Conservation (phyloP, 306 rosid genomes). For the Prunus fruticosa region DNA sequence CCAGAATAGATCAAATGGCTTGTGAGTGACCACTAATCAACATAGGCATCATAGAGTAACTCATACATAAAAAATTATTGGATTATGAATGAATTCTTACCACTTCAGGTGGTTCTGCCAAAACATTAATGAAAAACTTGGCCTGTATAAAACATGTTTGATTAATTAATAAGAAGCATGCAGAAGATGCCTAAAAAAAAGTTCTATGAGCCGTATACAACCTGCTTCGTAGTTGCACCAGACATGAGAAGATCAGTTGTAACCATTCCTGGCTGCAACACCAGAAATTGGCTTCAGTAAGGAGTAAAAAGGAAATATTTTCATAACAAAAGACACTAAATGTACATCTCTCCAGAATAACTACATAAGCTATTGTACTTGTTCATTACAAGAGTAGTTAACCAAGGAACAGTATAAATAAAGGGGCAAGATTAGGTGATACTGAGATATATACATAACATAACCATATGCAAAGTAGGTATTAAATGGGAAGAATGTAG, state of each 20-base stretch:
- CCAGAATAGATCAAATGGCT: not conserved
- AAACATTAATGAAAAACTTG: slow-evolving; percentile 88
- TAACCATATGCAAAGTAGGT: not conserved
- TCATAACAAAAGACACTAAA: not conserved
- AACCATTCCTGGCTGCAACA: slow-evolving; percentile 96
- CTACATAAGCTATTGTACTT: not conserved
- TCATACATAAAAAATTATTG: slow-evolving; percentile 1
- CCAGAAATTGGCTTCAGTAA: slow-evolving; percentile 7
- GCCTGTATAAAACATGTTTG: slow-evolving; percentile 53
- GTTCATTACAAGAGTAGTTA: not conserved
- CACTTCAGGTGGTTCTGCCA: slow-evolving; percentile 98
- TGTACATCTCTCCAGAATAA: not conserved
- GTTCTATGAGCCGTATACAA: slow-evolving; percentile 12
- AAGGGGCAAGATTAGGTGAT: not conserved
- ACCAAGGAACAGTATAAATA: not conserved
- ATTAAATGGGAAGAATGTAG: not conserved
- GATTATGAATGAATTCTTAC: slow-evolving; percentile 39
- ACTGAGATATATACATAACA: not conserved
- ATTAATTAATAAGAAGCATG: slow-evolving; percentile 4
- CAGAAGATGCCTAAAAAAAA: slow-evolving; percentile 6
- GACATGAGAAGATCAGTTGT: slow-evolving; percentile 99
- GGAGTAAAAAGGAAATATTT: not conserved
- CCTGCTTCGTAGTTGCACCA: slow-evolving; percentile 95
- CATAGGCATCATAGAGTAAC: not conserved
- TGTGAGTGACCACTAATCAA: not conserved